A percentile compares a stretch with the other conserved stretches of the same genome.
phyloP scores from a whole-genome alignment of 2,329 filamentous ascomycete genomes.

The Epicoccum nigrum region DNA sequence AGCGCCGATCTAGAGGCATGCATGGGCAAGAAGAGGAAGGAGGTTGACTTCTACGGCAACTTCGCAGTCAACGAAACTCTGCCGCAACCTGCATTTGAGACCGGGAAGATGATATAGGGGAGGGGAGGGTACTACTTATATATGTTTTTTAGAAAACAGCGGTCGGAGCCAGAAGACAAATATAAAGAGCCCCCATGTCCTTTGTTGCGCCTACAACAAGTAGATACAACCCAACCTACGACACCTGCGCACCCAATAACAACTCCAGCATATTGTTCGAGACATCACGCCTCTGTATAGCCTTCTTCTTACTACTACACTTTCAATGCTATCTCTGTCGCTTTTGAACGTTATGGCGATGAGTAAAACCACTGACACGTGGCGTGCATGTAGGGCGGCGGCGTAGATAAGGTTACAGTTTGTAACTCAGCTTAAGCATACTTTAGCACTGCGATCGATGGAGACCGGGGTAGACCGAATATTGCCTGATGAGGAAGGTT shows the following conservation, averaged over 20 bases:
- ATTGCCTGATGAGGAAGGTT: constrained; percentile 7
- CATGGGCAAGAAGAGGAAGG: constrained; percentile 36
- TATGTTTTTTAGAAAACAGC: no score
- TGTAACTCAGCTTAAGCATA: constrained; percentile 19
- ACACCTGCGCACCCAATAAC: no score
- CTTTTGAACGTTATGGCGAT: no score
- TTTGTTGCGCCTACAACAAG: no score
- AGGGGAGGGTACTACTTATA: no score
- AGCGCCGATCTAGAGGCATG: constrained; percentile 39
- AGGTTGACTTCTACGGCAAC: constrained; percentile 45
- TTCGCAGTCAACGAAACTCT: constrained; percentile 44
- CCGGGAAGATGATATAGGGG: constrained; percentile 39
- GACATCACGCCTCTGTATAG: no score
- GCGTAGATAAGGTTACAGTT: constrained; percentile 17
- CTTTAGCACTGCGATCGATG: constrained; percentile 14
- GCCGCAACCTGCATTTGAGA: constrained; percentile 39
- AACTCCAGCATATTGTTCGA: no score
- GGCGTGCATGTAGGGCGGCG: background rate
- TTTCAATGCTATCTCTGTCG: no score
- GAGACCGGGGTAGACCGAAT: background rate
- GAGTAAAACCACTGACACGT: background rate
- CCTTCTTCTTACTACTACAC: no score
- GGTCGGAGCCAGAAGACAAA: no score
- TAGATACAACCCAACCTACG: no score
- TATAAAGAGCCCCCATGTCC: no score